These are phyloP conservation scores for Hanseniaspora mollemarum DNA, from an alignment of 805 yeast species.

Conservation along the genomic window DNA sequence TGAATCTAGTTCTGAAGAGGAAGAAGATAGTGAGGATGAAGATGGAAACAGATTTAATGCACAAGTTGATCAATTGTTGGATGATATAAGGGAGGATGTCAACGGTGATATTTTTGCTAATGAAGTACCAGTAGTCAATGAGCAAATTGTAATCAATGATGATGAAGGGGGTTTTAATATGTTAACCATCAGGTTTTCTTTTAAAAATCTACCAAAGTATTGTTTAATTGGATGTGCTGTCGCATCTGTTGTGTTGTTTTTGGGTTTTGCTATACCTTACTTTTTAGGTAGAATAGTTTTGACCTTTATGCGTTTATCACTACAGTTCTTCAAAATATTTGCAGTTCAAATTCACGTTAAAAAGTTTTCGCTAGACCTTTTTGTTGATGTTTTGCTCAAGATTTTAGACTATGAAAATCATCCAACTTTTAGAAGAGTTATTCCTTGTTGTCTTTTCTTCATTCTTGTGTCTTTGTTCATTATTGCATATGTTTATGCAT, in stretches of 20 bases:
- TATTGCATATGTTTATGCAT: not conserved
- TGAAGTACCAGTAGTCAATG: not conserved
- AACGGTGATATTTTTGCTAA: not conserved
- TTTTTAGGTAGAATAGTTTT: constrained; percentile 1
- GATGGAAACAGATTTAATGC: constrained; percentile 10
- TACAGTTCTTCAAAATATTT: not conserved
- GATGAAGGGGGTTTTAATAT: not conserved
- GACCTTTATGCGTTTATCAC: not conserved
- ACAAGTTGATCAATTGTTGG: constrained; percentile 15
- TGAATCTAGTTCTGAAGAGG: not conserved
- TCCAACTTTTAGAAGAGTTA: constrained; percentile 32
- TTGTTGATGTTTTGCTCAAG: constrained; percentile 17
- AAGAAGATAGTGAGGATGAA: not conserved
- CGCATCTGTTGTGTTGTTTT: not conserved
- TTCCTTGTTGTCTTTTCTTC: constrained; percentile 30
- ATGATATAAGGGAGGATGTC: constrained; percentile 16
- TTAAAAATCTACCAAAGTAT: constrained; percentile 8
- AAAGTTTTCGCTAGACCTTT: constrained; percentile 22
- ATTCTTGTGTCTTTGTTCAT: constrained; percentile 21
- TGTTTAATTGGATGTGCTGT: constrained; percentile 2
- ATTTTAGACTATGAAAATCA: constrained; percentile 23
- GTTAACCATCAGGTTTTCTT: constrained; percentile 3
- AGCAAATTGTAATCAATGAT: not conserved
- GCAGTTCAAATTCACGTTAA: constrained; percentile 6
- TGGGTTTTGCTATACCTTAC: constrained; percentile 8